Conservation (phyloP, 1,284 basidiomycete species). For the Sphaerobolus stellatus region DNA sequence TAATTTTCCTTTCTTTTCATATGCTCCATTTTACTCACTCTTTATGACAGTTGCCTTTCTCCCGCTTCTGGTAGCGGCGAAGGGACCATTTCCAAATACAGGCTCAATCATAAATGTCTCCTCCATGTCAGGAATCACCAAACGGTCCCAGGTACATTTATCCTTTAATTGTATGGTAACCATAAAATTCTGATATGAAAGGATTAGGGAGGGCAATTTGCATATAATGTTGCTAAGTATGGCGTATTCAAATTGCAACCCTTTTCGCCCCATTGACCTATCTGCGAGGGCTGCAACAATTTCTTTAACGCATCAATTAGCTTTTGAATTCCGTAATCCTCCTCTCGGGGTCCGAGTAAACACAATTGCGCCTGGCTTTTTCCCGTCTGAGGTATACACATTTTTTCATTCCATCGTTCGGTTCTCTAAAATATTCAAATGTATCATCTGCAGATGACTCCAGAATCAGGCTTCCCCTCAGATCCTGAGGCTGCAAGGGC, state of each 20-base stretch:
- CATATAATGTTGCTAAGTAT: constrained; percentile 13
- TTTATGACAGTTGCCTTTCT: constrained; percentile 13
- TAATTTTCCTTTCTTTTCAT: background rate
- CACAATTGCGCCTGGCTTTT: constrained; percentile 12
- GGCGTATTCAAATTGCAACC: too few relatives aligned
- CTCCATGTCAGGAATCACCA: constrained; percentile 14
- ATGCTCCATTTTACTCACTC: too few relatives aligned
- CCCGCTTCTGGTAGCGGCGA: constrained; percentile 9
- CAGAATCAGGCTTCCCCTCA: background rate
- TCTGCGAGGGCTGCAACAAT: constrained; percentile 10
- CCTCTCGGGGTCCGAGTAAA: constrained; percentile 9
- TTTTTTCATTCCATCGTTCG: too few relatives aligned
- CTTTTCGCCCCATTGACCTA: too few relatives aligned
- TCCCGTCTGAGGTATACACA: constrained; percentile 12
- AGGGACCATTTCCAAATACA: background rate
- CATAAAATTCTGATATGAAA: background rate
- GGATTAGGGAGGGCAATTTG: constrained; percentile 11
- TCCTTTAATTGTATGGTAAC: background rate
- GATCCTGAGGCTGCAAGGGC: background rate
- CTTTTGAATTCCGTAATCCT: constrained; percentile 11
- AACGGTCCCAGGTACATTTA: constrained; percentile 12
- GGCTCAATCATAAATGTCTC: constrained; percentile 14
- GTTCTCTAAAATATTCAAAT: background rate
- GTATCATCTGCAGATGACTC: constrained; percentile 6
- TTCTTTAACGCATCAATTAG: constrained; percentile 11